Percentiles rank a stretch among this genome's conserved stretches.
Evolutionary conservation across 1,284 basidiomycete genomes (phyloP).

Genomic region (Boletus smithii): DNA sequence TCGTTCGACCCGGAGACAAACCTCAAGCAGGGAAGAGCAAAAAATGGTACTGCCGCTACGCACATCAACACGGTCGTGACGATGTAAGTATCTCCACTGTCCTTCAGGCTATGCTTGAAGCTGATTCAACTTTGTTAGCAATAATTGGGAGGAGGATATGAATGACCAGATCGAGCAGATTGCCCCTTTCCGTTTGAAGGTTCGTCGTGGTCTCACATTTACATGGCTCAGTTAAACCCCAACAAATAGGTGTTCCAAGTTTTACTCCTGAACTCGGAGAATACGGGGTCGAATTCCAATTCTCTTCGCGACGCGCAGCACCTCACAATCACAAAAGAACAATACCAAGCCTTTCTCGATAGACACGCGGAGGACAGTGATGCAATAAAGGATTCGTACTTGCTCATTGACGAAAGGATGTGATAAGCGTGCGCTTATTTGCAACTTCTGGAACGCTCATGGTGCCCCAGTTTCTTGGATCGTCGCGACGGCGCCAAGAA

Average conservation of each 20-base stretch:
- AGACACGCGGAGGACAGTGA: slow-evolving; percentile 15
- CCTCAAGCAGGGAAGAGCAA: slow-evolving; percentile 31
- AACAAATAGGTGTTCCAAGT: slow-evolving; percentile 20
- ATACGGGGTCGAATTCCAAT: slow-evolving; percentile 11
- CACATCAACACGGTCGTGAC: slow-evolving; percentile 15
- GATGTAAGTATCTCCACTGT: slow-evolving; percentile 1
- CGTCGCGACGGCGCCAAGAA: slow-evolving; percentile 13
- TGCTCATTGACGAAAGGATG: slow-evolving; percentile 20
- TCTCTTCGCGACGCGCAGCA: slow-evolving; percentile 16
- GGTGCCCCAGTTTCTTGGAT: slow-evolving; percentile 9
- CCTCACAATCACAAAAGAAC: slow-evolving; percentile 14
- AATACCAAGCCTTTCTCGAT: slow-evolving; percentile 13
- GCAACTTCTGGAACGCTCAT: neutral
- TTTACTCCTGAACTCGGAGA: slow-evolving; percentile 17
- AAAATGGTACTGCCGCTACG: slow-evolving; percentile 24
- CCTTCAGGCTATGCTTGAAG: neutral
- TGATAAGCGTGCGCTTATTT: neutral
- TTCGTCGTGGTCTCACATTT: neutral
- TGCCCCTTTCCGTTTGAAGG: slow-evolving; percentile 16
- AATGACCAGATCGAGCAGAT: slow-evolving; percentile 14
- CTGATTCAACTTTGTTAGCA: slow-evolving; percentile 5
- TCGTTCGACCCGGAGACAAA: slow-evolving; percentile 38
- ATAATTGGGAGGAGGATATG: slow-evolving; percentile 20
- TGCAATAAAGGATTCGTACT: slow-evolving; percentile 20
- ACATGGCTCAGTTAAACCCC: neutral